These are phyloP conservation scores for Monilinia laxa DNA, from an alignment of 2,329 filamentous ascomycete genomes.

Conservation along the genomic window DNA sequence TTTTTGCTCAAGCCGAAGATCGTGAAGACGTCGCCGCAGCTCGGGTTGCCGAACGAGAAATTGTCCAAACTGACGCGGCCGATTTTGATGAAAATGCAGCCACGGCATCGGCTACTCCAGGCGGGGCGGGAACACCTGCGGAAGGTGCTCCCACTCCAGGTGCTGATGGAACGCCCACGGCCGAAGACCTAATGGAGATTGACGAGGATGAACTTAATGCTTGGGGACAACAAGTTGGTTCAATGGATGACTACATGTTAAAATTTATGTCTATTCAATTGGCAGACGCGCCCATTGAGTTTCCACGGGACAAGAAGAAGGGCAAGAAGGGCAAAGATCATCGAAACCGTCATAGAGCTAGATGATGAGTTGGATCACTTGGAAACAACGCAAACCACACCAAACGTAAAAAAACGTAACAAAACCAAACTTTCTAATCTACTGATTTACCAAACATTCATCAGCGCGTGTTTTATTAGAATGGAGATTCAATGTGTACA, in stretches of 20 bases:
- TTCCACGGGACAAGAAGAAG: conserved; percentile 65
- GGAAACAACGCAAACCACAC: neutral
- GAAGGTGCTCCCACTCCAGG: conserved; percentile 46
- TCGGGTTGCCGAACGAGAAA: conserved; percentile 82
- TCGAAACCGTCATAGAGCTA: conserved; percentile 35
- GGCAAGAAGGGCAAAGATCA: conserved; percentile 48
- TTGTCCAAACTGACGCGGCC: conserved; percentile 76
- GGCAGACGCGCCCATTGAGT: conserved; percentile 58
- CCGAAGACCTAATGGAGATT: conserved; percentile 31
- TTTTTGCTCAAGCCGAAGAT: conserved; percentile 88
- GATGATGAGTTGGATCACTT: conserved; percentile 30
- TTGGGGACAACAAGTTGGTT: conserved; percentile 56
- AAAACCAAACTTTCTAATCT: conserved; percentile 16
- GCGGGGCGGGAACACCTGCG: conserved; percentile 35
- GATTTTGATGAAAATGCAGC: conserved; percentile 72
- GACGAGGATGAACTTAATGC: conserved; percentile 52
- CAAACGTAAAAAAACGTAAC: neutral
- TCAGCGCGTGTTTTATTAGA: conserved; percentile 25
- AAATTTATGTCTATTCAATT: conserved; percentile 63
- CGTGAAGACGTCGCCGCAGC: conserved; percentile 88
- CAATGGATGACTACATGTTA: conserved; percentile 76
- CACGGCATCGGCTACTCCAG: conserved; percentile 37
- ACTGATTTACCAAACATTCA: conserved; percentile 19
- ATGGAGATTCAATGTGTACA: conserved; percentile 29
- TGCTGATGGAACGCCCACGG: conserved; percentile 34